phyloP scores from a whole-genome alignment of 257 asterid species.

The Voacanga thouarsii region DNA sequence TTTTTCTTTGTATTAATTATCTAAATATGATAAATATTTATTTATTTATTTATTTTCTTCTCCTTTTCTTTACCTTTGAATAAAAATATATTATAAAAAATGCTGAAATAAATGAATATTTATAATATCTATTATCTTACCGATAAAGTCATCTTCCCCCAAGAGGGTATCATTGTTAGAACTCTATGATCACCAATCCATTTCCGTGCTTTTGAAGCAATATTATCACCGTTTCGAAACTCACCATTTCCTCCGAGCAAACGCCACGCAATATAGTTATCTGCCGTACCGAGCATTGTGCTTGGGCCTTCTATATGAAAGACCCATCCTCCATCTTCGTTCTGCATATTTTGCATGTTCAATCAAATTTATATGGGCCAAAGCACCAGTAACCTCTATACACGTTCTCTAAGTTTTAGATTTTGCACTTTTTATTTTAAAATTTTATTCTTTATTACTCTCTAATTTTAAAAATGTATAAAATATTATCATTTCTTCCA shows the following conservation, averaged over 20 bases:
- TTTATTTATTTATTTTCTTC: too few relatives aligned
- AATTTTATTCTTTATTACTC: too few relatives aligned
- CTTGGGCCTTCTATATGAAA: constrained; percentile 39
- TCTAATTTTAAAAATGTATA: too few relatives aligned
- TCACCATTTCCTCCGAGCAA: constrained; percentile 18
- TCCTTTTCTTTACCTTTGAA: too few relatives aligned
- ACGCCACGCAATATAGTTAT: constrained; percentile 23
- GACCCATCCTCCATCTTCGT: constrained; percentile 59
- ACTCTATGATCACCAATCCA: constrained; percentile 51
- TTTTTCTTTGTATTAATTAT: too few relatives aligned
- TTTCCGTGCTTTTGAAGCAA: constrained; percentile 20
- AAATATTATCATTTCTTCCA: too few relatives aligned
- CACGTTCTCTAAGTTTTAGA: too few relatives aligned
- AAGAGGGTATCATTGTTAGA: constrained; percentile 33
- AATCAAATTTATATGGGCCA: too few relatives aligned
- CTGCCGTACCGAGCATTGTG: constrained; percentile 33
- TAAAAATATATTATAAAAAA: too few relatives aligned
- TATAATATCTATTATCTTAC: not conserved
- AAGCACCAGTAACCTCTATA: too few relatives aligned
- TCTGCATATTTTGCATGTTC: constrained; percentile 16
- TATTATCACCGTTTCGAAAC: not conserved
- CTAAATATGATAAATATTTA: too few relatives aligned
- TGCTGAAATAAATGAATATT: not conserved
- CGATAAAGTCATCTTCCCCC: constrained; percentile 35
- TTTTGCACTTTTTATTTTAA: too few relatives aligned